These are phyloP conservation scores for Aegle marmelos DNA, from an alignment of 345 rosid genomes.

Conservation along the genomic window DNA sequence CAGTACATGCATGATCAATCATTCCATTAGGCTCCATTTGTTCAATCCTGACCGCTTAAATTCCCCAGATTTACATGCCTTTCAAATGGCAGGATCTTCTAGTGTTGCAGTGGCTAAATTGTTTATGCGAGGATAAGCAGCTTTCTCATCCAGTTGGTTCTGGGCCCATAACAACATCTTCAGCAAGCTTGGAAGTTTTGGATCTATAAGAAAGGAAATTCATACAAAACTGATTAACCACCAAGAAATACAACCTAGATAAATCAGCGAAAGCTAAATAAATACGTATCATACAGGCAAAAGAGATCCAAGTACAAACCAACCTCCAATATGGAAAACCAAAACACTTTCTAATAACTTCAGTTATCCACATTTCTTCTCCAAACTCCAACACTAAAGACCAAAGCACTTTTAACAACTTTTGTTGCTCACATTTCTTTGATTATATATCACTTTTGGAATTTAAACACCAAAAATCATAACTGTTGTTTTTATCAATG, in stretches of 20 bases:
- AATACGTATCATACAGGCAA: neutral
- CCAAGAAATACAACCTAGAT: neutral
- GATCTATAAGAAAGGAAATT: conserved; percentile 48
- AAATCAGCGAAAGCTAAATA: neutral
- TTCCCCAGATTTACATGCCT: neutral
- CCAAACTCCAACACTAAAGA: neutral
- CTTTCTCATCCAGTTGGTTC: conserved; percentile 84
- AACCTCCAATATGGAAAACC: too few species aligned
- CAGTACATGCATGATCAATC: conserved; percentile 3
- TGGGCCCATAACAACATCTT: conserved; percentile 96
- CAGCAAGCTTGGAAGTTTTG: conserved; percentile 88
- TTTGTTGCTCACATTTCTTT: neutral
- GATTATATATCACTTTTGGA: neutral
- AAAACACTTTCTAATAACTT: neutral
- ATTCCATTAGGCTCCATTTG: conserved; percentile 9
- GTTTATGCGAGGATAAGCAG: conserved; percentile 85
- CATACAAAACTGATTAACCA: neutral
- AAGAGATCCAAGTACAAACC: neutral
- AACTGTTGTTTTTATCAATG: neutral
- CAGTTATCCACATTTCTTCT: neutral
- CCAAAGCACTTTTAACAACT: neutral
- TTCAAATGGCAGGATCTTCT: conserved; percentile 67
- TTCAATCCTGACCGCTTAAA: conserved; percentile 1
- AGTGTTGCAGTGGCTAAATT: conserved; percentile 69
- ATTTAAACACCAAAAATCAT: neutral